A percentile compares a stretch with the other conserved stretches of the same genome.
These are phyloP conservation scores for Coemansia guatemalensis DNA, from an alignment of 192 early-diverging fungal species.

Conservation along the genomic window DNA sequence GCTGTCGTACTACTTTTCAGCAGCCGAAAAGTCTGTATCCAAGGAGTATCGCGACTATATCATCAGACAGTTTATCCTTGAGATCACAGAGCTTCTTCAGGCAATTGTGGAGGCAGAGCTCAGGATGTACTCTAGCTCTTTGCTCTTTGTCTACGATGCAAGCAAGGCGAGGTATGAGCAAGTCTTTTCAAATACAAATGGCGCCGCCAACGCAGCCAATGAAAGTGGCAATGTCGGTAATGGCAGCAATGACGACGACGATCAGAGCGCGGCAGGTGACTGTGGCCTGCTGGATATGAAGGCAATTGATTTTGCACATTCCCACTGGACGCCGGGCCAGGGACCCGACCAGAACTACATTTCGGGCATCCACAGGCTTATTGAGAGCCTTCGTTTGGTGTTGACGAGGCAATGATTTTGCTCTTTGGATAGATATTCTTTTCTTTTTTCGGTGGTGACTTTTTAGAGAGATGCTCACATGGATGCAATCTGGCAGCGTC, in stretches of 20 bases:
- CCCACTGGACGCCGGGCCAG: conserved; percentile 60
- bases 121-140: conserved; percentile 70
- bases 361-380: conserved; percentile 62
- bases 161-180: conserved; percentile 54
- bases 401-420: background rate
- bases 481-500: background rate
- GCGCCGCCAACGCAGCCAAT: background rate
- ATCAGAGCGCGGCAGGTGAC: conserved; percentile 42
- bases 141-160: conserved; percentile 83
- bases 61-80: conserved; percentile 60
- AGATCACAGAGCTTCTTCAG: conserved; percentile 58
- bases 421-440: too few species aligned
- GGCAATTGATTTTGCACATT: conserved; percentile 91
- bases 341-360: conserved; percentile 71
- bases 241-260: conserved; percentile 21
- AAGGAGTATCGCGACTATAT: conserved; percentile 56
- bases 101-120: conserved; percentile 57
- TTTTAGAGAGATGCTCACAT: too few species aligned
- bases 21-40: conserved; percentile 42
- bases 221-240: conserved; percentile 4
- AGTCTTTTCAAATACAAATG: conserved; percentile 29
- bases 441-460: too few species aligned
- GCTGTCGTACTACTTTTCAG: conserved; percentile 65
- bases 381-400: conserved; percentile 55
- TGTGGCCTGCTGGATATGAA: conserved; percentile 59